Evolutionary conservation across 495 filamentous ascomycete species (phyloP).

Genomic region (Annulohypoxylon moriforme): DNA sequence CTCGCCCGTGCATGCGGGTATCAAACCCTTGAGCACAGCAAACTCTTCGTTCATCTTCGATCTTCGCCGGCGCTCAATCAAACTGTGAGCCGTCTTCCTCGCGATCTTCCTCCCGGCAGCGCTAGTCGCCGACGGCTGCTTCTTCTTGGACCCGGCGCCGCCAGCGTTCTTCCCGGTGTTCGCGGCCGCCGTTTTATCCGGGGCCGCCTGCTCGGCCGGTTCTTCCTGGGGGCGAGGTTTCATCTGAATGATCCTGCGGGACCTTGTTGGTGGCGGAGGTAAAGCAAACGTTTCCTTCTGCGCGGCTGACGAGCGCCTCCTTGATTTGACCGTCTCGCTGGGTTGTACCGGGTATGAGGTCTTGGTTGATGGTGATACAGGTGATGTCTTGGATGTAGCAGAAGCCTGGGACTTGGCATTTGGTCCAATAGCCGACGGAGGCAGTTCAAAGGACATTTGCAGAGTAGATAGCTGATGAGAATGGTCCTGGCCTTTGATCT

Average conservation of each 20-base stretch:
- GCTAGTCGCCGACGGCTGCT: conserved; percentile 74
- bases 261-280: conserved; percentile 90
- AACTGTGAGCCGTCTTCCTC: conserved; percentile 93
- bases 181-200: conserved; percentile 31
- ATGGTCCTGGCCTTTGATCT: conserved; percentile 81
- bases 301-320: conserved; percentile 65
- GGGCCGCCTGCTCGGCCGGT: conserved; percentile 34
- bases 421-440: conserved; percentile 76
- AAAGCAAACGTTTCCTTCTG: conserved; percentile 76
- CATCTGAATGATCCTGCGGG: conserved; percentile 98
- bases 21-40: conserved; percentile 91
- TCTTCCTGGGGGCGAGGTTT: conserved; percentile 69
- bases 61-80: conserved; percentile 89
- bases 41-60: conserved; percentile 99
- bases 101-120: conserved; percentile 91
- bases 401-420: conserved; percentile 42
- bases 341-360: conserved; percentile 65
- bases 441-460: conserved; percentile 75
- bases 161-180: conserved; percentile 45
- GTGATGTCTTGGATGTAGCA: conserved; percentile 44
- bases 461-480: conserved; percentile 62
- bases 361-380: conserved; percentile 57
- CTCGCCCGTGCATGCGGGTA: conserved; percentile 90
- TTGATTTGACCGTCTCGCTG: conserved; percentile 67
- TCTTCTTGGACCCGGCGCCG: conserved; percentile 70